Conservation (phyloP, 345 rosid species). For the Syzygium oleosum region DNA sequence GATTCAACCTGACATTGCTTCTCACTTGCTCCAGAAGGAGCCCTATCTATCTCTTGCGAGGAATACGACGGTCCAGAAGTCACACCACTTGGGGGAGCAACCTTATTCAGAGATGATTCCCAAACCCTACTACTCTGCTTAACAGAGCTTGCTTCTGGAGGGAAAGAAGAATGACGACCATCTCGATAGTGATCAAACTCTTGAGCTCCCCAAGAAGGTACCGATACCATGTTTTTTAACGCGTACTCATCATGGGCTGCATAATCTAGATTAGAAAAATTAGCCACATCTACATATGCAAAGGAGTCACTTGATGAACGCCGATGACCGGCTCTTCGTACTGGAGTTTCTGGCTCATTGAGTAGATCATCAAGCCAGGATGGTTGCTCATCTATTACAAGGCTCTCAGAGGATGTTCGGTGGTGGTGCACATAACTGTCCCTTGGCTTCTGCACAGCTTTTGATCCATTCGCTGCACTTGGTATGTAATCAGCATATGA, state of each 20-base stretch:
- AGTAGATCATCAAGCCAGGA: slow-evolving; percentile 99
- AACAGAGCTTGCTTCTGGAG: slow-evolving; percentile 31
- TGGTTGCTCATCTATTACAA: slow-evolving; percentile 83
- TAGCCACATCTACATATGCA: slow-evolving; percentile 66
- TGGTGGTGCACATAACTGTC: slow-evolving; percentile 59
- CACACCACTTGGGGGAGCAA: slow-evolving; percentile 36
- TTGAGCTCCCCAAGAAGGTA: slow-evolving; percentile 55
- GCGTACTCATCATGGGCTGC: slow-evolving; percentile 56
- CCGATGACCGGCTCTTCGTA: slow-evolving; percentile 79
- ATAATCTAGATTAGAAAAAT: slow-evolving; percentile 47
- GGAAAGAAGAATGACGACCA: slow-evolving; percentile 34
- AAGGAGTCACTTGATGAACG: slow-evolving; percentile 98
- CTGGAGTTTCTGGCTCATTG: slow-evolving; percentile 94
- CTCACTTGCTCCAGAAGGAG: slow-evolving; percentile 32
- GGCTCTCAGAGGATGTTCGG: slow-evolving; percentile 87
- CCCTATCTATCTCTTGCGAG: slow-evolving; percentile 41
- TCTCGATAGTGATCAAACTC: slow-evolving; percentile 55
- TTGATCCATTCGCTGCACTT: slow-evolving; percentile 44
- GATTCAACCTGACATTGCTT: slow-evolving; percentile 51
- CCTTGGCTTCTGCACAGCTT: slow-evolving; percentile 60
- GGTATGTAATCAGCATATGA: slow-evolving; percentile 61
- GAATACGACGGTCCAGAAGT: slow-evolving; percentile 37
- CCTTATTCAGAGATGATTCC: slow-evolving; percentile 37
- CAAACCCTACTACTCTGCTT: slow-evolving; percentile 46
- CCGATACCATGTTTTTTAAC: slow-evolving; percentile 24